Evolutionary conservation across 2,329 filamentous ascomycete species (phyloP).

Genomic region (Lasiodiplodia citricola): DNA sequence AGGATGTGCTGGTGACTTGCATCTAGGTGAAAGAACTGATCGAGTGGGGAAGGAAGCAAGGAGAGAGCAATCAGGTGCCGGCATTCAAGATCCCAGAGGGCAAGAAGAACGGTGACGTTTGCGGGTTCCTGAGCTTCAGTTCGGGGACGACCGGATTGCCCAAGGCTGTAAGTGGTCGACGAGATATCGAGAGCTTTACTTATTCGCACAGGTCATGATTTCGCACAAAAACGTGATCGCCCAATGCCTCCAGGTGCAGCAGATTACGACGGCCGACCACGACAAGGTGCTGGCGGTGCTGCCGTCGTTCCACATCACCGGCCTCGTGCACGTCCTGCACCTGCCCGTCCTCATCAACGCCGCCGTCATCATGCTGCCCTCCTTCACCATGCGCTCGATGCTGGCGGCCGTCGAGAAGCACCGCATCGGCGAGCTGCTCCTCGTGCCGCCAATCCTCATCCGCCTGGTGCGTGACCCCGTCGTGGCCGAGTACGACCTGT

Average conservation of each 20-base stretch:
- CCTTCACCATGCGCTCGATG: slow-evolving; percentile 67
- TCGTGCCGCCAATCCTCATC: slow-evolving; percentile 67
- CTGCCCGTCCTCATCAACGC: slow-evolving; percentile 67
- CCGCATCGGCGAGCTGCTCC: slow-evolving; percentile 60
- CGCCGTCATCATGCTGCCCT: slow-evolving; percentile 68
- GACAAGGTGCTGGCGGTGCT: slow-evolving; percentile 62
- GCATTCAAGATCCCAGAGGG: slow-evolving; percentile 58
- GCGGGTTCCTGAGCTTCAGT: slow-evolving; percentile 58
- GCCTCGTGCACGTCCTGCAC: slow-evolving; percentile 67
- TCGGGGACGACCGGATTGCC: slow-evolving; percentile 57
- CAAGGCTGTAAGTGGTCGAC: slow-evolving; percentile 47
- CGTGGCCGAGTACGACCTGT: slow-evolving; percentile 62
- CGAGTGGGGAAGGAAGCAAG: slow-evolving; percentile 49
- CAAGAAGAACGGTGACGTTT: slow-evolving; percentile 63
- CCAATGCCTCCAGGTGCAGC: slow-evolving; percentile 65
- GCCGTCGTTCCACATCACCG: slow-evolving; percentile 65
- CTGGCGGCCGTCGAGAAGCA: slow-evolving; percentile 59
- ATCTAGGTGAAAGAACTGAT: slow-evolving; percentile 52
- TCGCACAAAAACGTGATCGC: slow-evolving; percentile 61
- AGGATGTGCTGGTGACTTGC: neutral
- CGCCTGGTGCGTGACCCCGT: slow-evolving; percentile 63
- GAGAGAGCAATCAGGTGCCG: slow-evolving; percentile 50
- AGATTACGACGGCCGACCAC: slow-evolving; percentile 57
- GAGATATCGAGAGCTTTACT: neutral
- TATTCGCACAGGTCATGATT: slow-evolving; percentile 53